Evolutionary conservation across 2,329 filamentous ascomycete genomes (phyloP), one percentile per base, ranked within the genome.

Genomic region (Blastomyces emzantsi): DNA sequence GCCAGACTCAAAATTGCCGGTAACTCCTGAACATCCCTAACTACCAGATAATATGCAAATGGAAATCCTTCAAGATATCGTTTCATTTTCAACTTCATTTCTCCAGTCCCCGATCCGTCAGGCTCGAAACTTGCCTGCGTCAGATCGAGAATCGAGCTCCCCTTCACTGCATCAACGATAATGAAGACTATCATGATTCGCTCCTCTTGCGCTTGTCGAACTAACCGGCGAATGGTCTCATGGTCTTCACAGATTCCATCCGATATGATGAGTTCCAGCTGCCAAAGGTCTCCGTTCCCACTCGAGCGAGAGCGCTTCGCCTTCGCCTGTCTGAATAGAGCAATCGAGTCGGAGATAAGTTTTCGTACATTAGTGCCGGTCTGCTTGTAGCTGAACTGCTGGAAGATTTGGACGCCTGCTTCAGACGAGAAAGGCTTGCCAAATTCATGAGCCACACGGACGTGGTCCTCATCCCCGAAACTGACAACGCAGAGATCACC

Each of bases 151-250:
- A 99, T 95, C 0, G 78, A 80, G 65, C 74, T 79, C 49, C 79
- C 76, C 64, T 77, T 76, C 28, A 80, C 72, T 55, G 85, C 81
- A 79, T 99, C 94, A 72, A 99, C 91, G 71, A 99, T 89, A 70
- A 99, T 90, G 75, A 99, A 99, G 6, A 99, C 93, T 67, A 97
- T 87, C 90, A 99, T 97, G 73, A 99, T 95, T 19, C 92, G 83
- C 77, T 97, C 90, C 75, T 97, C 92, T 71, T 92, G 87, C 0
- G 94, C 93, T 76, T 93, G 88, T 11, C 94, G 83, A 13, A 99
- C 86, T 28, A 97, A 82, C 5, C 90, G 82, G 19, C 90, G 84
- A 69, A 99, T 92, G 5, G 85, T 82, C 22, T 92, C 90, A 74
- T 97, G 93, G 58, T 92, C 88, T 61, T 95, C 91, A 68, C 92